Evolutionary conservation across 805 yeast species (phyloP), one percentile per base, ranked within the genome.

Genomic region (Candida tammaniensis): DNA sequence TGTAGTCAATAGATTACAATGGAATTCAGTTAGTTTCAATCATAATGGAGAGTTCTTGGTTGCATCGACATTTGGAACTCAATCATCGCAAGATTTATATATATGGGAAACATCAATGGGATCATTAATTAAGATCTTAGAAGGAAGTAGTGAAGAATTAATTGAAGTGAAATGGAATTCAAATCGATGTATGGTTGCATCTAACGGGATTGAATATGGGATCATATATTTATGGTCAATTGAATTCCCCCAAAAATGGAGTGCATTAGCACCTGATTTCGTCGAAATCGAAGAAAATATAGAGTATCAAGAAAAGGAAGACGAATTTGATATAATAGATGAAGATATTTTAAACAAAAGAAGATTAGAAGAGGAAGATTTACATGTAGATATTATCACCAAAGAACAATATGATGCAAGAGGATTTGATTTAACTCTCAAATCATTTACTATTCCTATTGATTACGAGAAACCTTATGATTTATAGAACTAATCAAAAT

Each of bases 201-300:
- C 95, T 12, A 84, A 86, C 18, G 96, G 97, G 0, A 62, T 86
- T 35, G 98, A 89, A 51, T 69, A 85, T 20, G 97, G 97, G 1
- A 68, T 78, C 24, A 73, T 89, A 2, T 88, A 85, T 52, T 54
- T 84, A 25, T 91, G 97, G 96, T 75, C 82, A 31, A 73, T 86
- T 7, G 74, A 75, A 24, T 76, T 85, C 14, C 94, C 95, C 1
- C 96, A 88, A 49, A 84, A 86, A 59, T 89, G 98, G 98, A 83
- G 94, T 57, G 95, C 97, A 1, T 65, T 89, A 48, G 97, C 97
- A 0, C 97, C 97, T 1, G 98, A 91, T 56, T 89, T 91, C 54
- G 95, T 84, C 30, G 97, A 89, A 56, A 81, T 89, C 27, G 96
- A 89, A 52, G 95, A 88, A 50, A 91, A 88, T 51, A 82, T 86